A percentile compares a stretch with the other conserved stretches of the same genome.
Conservation (phyloP, 108 stramenopile species). For the Mayamaea pseudoterrestris region DNA sequence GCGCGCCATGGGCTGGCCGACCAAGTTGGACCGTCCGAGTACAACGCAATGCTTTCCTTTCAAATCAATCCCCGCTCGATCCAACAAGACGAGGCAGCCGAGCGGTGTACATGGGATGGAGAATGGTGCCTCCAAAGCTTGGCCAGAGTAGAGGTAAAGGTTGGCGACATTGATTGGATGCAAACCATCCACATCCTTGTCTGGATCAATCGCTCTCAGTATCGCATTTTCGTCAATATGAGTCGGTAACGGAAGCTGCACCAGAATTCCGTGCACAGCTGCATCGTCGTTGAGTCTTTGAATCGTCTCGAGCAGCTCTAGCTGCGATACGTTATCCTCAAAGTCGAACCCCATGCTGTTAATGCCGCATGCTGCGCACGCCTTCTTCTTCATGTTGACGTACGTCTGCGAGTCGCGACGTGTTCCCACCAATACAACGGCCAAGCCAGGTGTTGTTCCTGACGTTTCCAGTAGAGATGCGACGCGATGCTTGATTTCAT, state of each 20-base stretch:
- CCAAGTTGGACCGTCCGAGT: slow-evolving; percentile 83
- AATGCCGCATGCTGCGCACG: slow-evolving; percentile 83
- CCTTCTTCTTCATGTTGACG: slow-evolving; percentile 97
- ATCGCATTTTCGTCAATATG: slow-evolving; percentile 79
- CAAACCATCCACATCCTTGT: slow-evolving; percentile 96
- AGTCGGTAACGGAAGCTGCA: slow-evolving; percentile 91
- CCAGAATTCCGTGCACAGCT: slow-evolving; percentile 90
- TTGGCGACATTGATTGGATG: slow-evolving; percentile 86
- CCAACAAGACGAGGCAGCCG: slow-evolving; percentile 93
- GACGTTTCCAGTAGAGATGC: slow-evolving; percentile 2
- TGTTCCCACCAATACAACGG: slow-evolving; percentile 87
- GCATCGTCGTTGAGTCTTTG: slow-evolving; percentile 60
- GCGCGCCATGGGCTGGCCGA: slow-evolving; percentile 89
- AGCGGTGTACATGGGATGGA: slow-evolving; percentile 80
- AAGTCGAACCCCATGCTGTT: slow-evolving; percentile 69
- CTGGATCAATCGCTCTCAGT: slow-evolving; percentile 46
- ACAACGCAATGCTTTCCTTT: slow-evolving; percentile 92
- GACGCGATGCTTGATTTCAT: slow-evolving; percentile 46
- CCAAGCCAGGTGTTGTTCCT: slow-evolving; percentile 74
- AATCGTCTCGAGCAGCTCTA: slow-evolving; percentile 60
- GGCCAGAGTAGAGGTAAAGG: slow-evolving; percentile 8
- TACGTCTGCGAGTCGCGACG: slow-evolving; percentile 93
- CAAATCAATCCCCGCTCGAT: slow-evolving; percentile 66
- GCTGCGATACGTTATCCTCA: slow-evolving; percentile 68
- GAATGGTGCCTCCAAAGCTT: slow-evolving; percentile 26